Evolutionary conservation across 2,329 filamentous ascomycete genomes (phyloP), one percentile per base, ranked within the genome.

Genomic region (Colletotrichum simmondsii): DNA sequence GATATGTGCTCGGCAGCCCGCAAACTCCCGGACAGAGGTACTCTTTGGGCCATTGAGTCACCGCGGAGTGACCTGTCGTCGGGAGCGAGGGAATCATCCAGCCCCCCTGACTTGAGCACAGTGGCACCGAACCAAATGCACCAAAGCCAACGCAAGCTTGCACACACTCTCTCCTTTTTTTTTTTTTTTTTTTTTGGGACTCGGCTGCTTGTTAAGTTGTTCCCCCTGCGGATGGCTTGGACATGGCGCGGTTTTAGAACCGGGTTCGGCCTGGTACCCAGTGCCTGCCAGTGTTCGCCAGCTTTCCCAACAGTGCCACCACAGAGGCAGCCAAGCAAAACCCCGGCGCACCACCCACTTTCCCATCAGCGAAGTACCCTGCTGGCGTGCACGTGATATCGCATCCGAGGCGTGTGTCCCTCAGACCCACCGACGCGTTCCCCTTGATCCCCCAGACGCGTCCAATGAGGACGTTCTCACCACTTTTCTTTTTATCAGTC

Each of bases 381-480:
- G 46, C 8, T 11, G 8, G 1, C 0, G 26, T 4, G 46, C 73
- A 75, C 68, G 73, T 75, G 73, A 67, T 30, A 16, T 16, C 70
- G 71, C 61, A 56, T 12, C 14, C 1, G 1, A 60, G 56, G 69
- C 54, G 72, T 63, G 24, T 28, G 14, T 30, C 11, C 10, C 8
- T 46, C 14, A 2, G 24, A 37, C 28, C 28, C 37, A 4, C 5
- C 19, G 30, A 7, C 67, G 67, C 67, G 67, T 7, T 5, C 14
- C 14, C 52, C 10, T 35, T 53, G 37, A 26, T 52, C n/a, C 14
- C 30, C 49, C 46, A 8, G 22, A 68, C 73, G 71, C 73, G 73
- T 68, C 73, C 67, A 75, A 61, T 74, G 52, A 71, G 53, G 30
- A 59, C 42, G 46, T 42, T 58, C 61, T 75, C 73, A 74, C 71